Base-by-base conservation (phyloP, 371 early-diverging fungal genomes). In the Dipsacomyces acuminosporus region DNA sequence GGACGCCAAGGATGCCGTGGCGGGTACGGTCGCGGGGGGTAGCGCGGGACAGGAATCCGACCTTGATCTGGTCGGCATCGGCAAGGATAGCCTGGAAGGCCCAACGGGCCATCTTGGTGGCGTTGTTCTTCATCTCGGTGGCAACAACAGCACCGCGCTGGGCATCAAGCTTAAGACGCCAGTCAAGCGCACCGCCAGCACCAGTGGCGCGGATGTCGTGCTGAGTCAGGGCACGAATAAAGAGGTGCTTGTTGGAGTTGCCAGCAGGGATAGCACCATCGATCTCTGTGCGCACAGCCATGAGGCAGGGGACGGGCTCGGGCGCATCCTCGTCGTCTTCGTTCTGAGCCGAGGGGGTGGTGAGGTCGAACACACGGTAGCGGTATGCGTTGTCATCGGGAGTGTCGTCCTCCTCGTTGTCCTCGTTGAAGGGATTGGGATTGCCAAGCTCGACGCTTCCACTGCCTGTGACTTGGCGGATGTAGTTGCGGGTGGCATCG, bases 91-190 rank as follows among this genome's bases (percentile, higher is more conserved):
- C 84, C 77, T 96, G 94, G 48, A 90, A 80, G 20, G 93, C 89
- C 96, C 96, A 96, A 59, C 93, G 83, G 24, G 92, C 88, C 35
- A 98, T 81, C 75, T 95, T 94, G 78, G 88, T 86, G 55, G 88
- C 86, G 81, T 98, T 96, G 82, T 94, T 96, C 82, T 89, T 93
- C 85, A 95, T 90, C 73, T 96, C 98, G 34, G 93, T 90, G 17
- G 95, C 95, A 53, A 95, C 88, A 30, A 96, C 91, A 41, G 96
- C 96, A 70, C 95, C 98, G 56, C 96, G 89, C 74, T 93, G 93
- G 33, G 90, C 77, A 78, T 94, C 98, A 46, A 96, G 81, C 77
- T 91, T 93, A 74, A 87, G 82, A 59, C 92, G 85, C 98, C 98
- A 98, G 71, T 93, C 90, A 25, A 94, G 82, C 14, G 91, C 89